Percentiles rank a stretch among this genome's conserved stretches.
phyloP scores from a whole-genome alignment of 2,329 filamentous ascomycete species.

The Hymenoscyphus scutula region DNA sequence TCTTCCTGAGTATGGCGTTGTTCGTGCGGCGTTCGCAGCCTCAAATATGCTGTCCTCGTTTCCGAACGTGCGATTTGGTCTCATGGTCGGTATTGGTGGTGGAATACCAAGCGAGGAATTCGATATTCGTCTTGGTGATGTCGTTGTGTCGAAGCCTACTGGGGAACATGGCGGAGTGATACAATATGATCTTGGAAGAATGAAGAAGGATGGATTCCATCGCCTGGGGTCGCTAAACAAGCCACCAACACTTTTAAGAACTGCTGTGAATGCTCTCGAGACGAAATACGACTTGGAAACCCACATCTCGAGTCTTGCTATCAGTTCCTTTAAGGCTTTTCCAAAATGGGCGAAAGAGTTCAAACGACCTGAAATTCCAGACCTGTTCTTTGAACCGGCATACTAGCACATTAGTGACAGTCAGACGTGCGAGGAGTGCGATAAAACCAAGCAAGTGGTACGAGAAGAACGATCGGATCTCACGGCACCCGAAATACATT shows the following conservation, averaged over 20 bases:
- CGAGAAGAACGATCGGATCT: not conserved
- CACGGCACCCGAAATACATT: conserved; percentile 8
- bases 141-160: conserved; percentile 20
- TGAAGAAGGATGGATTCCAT: conserved; percentile 18
- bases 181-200: conserved; percentile 19
- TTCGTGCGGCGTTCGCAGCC: conserved; percentile 17
- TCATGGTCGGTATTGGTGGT: conserved; percentile 20
- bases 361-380: not conserved
- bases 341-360: not conserved
- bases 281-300: conserved; percentile 7
- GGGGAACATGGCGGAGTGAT: conserved; percentile 16
- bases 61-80: conserved; percentile 12
- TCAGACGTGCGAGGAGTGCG: not conserved
- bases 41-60: conserved; percentile 20
- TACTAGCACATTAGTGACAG: not conserved
- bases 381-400: not conserved
- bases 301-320: not conserved
- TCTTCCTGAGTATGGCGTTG: conserved; percentile 18
- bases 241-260: conserved; percentile 27
- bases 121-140: conserved; percentile 34
- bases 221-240: conserved; percentile 24
- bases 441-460: not conserved
- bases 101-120: conserved; percentile 10
- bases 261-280: conserved; percentile 26
- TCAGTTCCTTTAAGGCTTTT: not conserved